Percentiles rank a stretch among this genome's conserved stretches.
Evolutionary conservation across 1,139 yeast species (phyloP).

Genomic region (Candida glucosophila): DNA sequence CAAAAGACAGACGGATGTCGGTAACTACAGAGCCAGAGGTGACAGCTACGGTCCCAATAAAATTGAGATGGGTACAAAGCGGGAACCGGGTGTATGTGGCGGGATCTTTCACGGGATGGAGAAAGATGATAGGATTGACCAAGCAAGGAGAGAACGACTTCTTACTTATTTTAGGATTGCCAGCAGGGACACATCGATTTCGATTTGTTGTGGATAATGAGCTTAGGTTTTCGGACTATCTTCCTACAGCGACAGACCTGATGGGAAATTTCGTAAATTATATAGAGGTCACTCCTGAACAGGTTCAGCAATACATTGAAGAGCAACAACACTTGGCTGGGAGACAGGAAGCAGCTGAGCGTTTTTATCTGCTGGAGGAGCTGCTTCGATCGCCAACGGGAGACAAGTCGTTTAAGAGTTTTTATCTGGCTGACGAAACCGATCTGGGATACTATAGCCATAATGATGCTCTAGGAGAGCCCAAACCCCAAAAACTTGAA

Average conservation of each 20-base stretch:
- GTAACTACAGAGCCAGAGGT: constrained; percentile 21
- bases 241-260: constrained; percentile 44
- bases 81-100: constrained; percentile 70
- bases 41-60: constrained; percentile 55
- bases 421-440: too few relatives aligned
- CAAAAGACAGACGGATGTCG: too few relatives aligned
- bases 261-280: constrained; percentile 45
- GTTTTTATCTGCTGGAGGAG: constrained; percentile 6
- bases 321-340: too few relatives aligned
- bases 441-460: constrained; percentile 74
- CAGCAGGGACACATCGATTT: constrained; percentile 41
- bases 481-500: constrained; percentile 8
- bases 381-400: constrained; percentile 19
- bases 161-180: constrained; percentile 35
- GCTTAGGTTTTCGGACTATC: constrained; percentile 35
- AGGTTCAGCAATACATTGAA: constrained; percentile 21
- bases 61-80: constrained; percentile 89
- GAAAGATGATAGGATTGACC: constrained; percentile 43
- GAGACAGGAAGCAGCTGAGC: too few relatives aligned
- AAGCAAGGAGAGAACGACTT: constrained; percentile 37
- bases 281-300: constrained; percentile 39
- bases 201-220: constrained; percentile 42
- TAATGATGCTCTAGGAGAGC: constrained; percentile 44
- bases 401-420: too few relatives aligned
- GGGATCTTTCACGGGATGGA: constrained; percentile 44